These are phyloP conservation scores for Lasiodiplodia theobromae DNA, from an alignment of 2,329 filamentous ascomycete genomes.

Conservation along the genomic window DNA sequence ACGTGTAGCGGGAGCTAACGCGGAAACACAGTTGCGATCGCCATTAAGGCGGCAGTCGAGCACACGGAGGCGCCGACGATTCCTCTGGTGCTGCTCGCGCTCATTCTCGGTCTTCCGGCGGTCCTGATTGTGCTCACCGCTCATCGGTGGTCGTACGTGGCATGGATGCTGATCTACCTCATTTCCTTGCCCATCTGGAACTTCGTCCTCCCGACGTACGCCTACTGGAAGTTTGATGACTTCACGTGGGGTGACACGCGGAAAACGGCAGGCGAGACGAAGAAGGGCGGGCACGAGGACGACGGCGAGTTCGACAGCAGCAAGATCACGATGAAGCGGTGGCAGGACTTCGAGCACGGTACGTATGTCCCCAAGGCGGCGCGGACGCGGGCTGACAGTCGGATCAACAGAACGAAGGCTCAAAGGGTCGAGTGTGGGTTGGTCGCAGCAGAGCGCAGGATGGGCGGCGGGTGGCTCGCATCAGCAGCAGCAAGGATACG, in stretches of 20 bases:
- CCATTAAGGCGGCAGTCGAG: slow-evolving; percentile 71
- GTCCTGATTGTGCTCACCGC: slow-evolving; percentile 92
- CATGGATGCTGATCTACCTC: slow-evolving; percentile 98
- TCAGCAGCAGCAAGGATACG: slow-evolving; percentile 45
- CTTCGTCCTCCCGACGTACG: slow-evolving; percentile 90
- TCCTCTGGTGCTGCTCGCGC: slow-evolving; percentile 82
- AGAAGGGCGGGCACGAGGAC: slow-evolving; percentile 84
- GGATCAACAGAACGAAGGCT: slow-evolving; percentile 50
- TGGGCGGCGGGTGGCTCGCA: slow-evolving; percentile 42
- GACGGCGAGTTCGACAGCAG: slow-evolving; percentile 98
- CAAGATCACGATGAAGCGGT: slow-evolving; percentile 99
- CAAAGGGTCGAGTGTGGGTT: slow-evolving; percentile 46
- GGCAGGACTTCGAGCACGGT: slow-evolving; percentile 93
- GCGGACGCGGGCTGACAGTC: slow-evolving; percentile 37
- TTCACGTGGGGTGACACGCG: slow-evolving; percentile 99
- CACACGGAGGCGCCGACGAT: slow-evolving; percentile 76
- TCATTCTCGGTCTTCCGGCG: slow-evolving; percentile 93
- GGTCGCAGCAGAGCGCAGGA: slow-evolving; percentile 38
- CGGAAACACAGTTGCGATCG: slow-evolving; percentile 72
- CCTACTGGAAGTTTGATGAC: slow-evolving; percentile 99
- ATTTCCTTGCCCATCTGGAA: slow-evolving; percentile 96
- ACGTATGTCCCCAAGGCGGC: slow-evolving; percentile 37
- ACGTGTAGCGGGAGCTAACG: slow-evolving; percentile 38
- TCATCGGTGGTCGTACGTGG: slow-evolving; percentile 87
- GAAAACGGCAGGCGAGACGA: slow-evolving; percentile 89